These are phyloP conservation scores for Claviceps paspali DNA, from an alignment of 2,329 filamentous ascomycete species.

Conservation along the genomic window DNA sequence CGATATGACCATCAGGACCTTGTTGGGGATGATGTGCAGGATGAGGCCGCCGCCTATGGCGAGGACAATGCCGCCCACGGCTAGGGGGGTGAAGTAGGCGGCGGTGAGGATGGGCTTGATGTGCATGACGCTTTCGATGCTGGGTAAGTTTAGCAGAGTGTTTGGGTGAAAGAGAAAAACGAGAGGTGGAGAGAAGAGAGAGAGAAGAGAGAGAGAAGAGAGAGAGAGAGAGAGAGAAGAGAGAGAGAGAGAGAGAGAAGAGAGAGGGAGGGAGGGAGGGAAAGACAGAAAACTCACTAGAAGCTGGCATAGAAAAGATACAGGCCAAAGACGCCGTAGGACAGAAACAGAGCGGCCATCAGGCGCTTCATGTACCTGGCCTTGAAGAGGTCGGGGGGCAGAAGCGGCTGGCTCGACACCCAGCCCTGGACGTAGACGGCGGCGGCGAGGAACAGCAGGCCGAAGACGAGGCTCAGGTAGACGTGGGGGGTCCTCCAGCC, in stretches of 20 bases:
- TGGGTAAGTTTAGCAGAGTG: conserved; percentile 17
- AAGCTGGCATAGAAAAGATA: conserved; percentile 56
- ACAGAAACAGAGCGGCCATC: conserved; percentile 43
- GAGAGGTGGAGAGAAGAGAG: too few species aligned
- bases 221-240: too few species aligned
- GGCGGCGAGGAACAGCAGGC: conserved; percentile 39
- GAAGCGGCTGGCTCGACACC: conserved; percentile 50
- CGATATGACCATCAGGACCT: conserved; percentile 46
- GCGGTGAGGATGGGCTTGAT: conserved; percentile 47
- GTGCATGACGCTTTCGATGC: conserved; percentile 44
- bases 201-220: too few species aligned
- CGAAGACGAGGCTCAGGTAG: conserved; percentile 46
- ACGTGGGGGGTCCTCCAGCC: conserved; percentile 66
- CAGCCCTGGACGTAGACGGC: conserved; percentile 60
- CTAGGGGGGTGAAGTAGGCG: conserved; percentile 54
- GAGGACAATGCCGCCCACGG: conserved; percentile 51
- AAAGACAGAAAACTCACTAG: conserved; percentile 46
- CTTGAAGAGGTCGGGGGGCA: conserved; percentile 55
- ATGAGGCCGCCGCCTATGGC: conserved; percentile 47
- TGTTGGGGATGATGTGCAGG: conserved; percentile 51
- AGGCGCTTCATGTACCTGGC: conserved; percentile 55
- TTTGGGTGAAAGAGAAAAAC: too few species aligned
- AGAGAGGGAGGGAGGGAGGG: too few species aligned
- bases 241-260: too few species aligned
- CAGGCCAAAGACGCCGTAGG: conserved; percentile 53